Evolutionary conservation across 805 yeast species (phyloP).

Genomic region (Starmerella bacillaris): DNA sequence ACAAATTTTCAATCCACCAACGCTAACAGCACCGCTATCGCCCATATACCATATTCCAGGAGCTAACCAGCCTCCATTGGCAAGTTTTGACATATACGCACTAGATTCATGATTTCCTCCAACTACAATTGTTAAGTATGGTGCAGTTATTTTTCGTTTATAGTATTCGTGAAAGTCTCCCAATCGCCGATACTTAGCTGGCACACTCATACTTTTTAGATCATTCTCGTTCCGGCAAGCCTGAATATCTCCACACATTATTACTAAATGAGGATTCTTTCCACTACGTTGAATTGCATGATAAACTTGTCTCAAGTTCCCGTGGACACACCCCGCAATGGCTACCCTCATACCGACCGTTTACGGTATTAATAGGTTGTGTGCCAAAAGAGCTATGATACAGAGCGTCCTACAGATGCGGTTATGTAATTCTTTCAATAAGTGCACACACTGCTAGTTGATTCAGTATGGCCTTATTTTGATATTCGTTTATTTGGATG

Average conservation of each 20-base stretch:
- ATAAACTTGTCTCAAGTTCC: conserved; percentile 14
- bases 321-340: conserved; percentile 19
- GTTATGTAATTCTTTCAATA: no score
- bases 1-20: conserved; percentile 54
- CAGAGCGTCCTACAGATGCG: no score
- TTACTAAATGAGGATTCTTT: conserved; percentile 32
- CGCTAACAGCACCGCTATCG: conserved; percentile 54
- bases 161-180: conserved; percentile 75
- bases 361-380: no score
- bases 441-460: no score
- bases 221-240: conserved; percentile 51
- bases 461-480: no score
- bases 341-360: conserved; percentile 19
- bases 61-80: conserved; percentile 86
- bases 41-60: conserved; percentile 77
- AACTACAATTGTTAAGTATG: conserved; percentile 59
- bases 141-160: conserved; percentile 41
- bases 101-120: conserved; percentile 96
- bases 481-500: no score
- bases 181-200: conserved; percentile 49
- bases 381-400: no score
- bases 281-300: conserved; percentile 1
- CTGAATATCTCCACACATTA: conserved; percentile 87
- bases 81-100: conserved; percentile 50
- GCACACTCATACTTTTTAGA: conserved; percentile 54